Evolutionary conservation across 371 early-diverging fungal species (phyloP), one percentile per base, ranked within the genome.

Genomic region (Mycotypha africana): DNA sequence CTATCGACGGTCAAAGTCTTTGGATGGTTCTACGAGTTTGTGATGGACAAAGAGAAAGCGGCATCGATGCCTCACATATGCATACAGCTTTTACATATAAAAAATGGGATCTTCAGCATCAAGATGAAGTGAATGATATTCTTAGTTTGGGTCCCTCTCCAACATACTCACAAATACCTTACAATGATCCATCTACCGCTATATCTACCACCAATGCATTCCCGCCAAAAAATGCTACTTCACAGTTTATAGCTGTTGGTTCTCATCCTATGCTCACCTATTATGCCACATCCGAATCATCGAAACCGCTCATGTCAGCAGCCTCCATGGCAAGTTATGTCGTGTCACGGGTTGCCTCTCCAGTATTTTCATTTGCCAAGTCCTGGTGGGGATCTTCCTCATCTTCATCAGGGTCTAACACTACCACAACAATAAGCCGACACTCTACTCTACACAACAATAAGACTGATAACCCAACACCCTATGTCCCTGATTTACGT

Each of bases 11-110:
- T 7, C 79, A 81, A 20, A 77, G 75, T 44, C 51, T 81, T 3
- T 81, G 81, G 81, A 73, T 76, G 54, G 79, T 73, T 12, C 53
- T 81, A 11, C 55, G 79, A 5, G 68, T 77, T 11, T 81, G 76
- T 24, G 76, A 67, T 34, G 71, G 70, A 23, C 69, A 71, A 41
- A 25, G 49, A 45, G 54, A 54, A 31, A 51, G 53, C 19, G 53
- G 58, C 4, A 48, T 60, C n/a, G 77, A 78, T 44, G 67, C 76
- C 1, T 65, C 69, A 7, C 67, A 63, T 21, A 60, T 61, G 48
- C 74, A 74, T 20, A 65, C 67, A 0, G 71, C 81, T 4, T 81
- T 81, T 42, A 67, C 71, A 0, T 78, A 81, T 48, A 77, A 81
- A 33, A 81, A 81, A 42, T 81, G 79, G 71, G 66, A 74, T 23